phyloP scores from a whole-genome alignment of 2,329 filamentous ascomycete species.

The Dothistroma septosporum region DNA sequence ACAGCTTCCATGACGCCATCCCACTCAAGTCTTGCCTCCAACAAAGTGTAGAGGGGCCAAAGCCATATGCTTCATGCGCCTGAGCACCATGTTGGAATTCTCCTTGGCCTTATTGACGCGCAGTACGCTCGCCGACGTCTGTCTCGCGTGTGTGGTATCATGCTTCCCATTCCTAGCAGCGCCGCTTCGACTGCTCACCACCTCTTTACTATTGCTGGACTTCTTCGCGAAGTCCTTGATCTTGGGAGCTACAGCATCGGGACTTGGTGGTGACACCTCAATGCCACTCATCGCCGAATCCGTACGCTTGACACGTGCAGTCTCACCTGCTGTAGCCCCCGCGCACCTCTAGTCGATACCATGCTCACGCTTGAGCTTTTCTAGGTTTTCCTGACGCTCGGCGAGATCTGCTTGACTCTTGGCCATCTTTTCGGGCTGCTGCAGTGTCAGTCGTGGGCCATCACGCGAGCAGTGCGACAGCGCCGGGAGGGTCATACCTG shows the following conservation, averaged over 20 bases:
- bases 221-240: conserved; percentile 26
- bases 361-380: conserved; percentile 95
- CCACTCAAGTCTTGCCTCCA: background rate
- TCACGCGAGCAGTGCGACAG: background rate
- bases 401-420: conserved; percentile 74
- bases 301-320: conserved; percentile 24
- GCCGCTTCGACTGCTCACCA: background rate
- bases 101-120: conserved; percentile 9
- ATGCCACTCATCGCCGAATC: conserved; percentile 29
- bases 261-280: conserved; percentile 8
- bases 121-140: conserved; percentile 9
- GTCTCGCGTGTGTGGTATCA: conserved; percentile 7
- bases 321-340: conserved; percentile 32
- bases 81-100: conserved; percentile 8
- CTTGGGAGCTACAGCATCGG: conserved; percentile 26
- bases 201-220: background rate
- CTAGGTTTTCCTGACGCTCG: conserved; percentile 92
- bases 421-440: conserved; percentile 67
- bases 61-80: conserved; percentile 11
- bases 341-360: conserved; percentile 76
- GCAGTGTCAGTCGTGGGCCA: conserved; percentile 8
- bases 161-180: conserved; percentile 9
- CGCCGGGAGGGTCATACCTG: conserved; percentile 30
- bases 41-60: conserved; percentile 9
- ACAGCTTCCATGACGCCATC: background rate